Conservation (phyloP, 2,329 filamentous ascomycete species). For the Colletotrichum sp. region DNA sequence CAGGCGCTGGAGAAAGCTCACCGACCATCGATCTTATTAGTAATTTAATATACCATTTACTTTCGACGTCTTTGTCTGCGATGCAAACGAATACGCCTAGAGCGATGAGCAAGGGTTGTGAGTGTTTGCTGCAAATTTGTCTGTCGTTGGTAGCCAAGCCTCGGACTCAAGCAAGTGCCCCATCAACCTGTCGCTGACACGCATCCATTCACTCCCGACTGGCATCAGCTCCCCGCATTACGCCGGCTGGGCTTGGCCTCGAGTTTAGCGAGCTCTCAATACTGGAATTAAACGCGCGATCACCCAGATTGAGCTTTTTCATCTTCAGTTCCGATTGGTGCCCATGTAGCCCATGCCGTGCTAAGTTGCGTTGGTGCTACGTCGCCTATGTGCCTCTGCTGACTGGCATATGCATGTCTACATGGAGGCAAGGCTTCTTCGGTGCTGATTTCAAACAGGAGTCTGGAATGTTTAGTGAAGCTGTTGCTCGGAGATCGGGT, state of each 20-base stretch:
- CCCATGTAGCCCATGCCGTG: background rate
- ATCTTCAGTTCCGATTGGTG: background rate
- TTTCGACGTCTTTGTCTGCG: no score
- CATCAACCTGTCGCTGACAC: background rate
- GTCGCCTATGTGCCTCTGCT: background rate
- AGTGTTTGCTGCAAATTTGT: background rate
- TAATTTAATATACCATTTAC: background rate
- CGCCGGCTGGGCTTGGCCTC: background rate
- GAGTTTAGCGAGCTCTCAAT: background rate
- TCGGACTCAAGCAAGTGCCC: background rate
- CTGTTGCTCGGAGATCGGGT: background rate
- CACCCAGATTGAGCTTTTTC: background rate
- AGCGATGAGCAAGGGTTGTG: background rate
- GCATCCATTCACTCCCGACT: background rate
- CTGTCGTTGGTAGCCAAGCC: background rate
- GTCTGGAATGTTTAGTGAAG: fast-evolving
- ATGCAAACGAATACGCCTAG: no score
- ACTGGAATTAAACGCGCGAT: background rate
- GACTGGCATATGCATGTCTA: slow-evolving; percentile 1
- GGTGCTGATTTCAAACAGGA: background rate
- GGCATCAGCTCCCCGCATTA: background rate
- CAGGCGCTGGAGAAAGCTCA: background rate
- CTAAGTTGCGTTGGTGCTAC: background rate
- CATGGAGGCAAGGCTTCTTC: background rate
- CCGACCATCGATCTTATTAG: background rate